Evolutionary conservation across 2,329 filamentous ascomycete species (phyloP), one percentile per base, ranked within the genome.

Genomic region (Monosporascus sp.): DNA sequence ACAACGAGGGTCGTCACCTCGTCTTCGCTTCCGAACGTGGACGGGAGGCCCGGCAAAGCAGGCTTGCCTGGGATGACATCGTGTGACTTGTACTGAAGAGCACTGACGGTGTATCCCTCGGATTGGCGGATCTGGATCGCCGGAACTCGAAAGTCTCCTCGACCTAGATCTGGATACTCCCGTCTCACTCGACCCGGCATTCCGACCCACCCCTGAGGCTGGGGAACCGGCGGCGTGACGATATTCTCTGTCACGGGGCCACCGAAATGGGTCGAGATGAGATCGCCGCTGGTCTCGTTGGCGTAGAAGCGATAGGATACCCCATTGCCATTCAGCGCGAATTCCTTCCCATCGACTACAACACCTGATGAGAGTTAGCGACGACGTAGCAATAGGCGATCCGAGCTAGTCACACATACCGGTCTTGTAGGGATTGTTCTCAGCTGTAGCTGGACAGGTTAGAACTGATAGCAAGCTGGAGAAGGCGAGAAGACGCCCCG

Each of bases 161-260:
- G 76, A 1, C 84, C 84, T 5, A 83, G 70, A 55, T 87, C 84
- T 2, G 84, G 84, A 51, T 85, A 86, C 62, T 87, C 84, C 27
- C 84, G 78, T 17, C 81, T 76, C 17, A 76, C 62, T 41, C 78
- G 79, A n/a, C 74, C 75, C 27, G 74, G 61, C 52, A 72, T 61
- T 40, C 74, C 68, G 38, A 76, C 69, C 83, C 83, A 85, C 38
- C 83, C 83, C 19, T 74, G 64, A 36, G 73, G 68, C 0, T 71
- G 67, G 0, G 75, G 73, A 37, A 73, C 68, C 0, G 71, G 68
- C 0, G 75, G 73, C 5, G 43, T 27, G 17, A 27, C 5, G 2
- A 77, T 71, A 26, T 78, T 73, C 41, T 82, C 82, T 2, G 73
- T 73, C 7, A 77, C 71, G 0, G 70, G 71, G 16, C 76, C 80